These are phyloP conservation scores for Suillus plorans DNA, from an alignment of 768 basidiomycete species.

Conservation along the genomic window DNA sequence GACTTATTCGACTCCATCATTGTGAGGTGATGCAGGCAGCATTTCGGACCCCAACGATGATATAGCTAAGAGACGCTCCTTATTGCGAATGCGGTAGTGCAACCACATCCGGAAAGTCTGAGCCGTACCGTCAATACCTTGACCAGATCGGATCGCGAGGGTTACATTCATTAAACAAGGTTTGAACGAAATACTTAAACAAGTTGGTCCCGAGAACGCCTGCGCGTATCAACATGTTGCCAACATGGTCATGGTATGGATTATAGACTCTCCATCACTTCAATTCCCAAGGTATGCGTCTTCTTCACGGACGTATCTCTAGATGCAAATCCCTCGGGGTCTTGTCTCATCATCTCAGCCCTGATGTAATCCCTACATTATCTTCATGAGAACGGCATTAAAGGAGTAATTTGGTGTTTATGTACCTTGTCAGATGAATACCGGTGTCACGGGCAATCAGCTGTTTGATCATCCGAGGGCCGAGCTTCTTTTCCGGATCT, in stretches of 20 bases:
- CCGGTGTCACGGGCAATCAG: constrained; percentile 30
- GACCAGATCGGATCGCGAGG: background rate
- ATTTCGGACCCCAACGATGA: background rate
- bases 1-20: background rate
- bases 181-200: background rate
- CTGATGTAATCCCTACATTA: constrained; percentile 15
- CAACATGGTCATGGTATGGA: background rate
- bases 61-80: background rate
- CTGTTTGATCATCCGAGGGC: constrained; percentile 29
- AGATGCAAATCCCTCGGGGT: constrained; percentile 13
- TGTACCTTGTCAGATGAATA: constrained; percentile 32
- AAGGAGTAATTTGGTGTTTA: background rate
- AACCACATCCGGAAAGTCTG: background rate
- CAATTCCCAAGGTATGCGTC: background rate
- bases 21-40: background rate
- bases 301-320: constrained; percentile 13
- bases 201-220: background rate
- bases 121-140: background rate
- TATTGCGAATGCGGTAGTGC: background rate
- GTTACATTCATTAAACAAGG: background rate
- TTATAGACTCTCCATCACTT: background rate
- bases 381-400: background rate
- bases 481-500: constrained; percentile 29
- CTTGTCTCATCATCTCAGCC: constrained; percentile 13
- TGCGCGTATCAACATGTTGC: background rate